Evolutionary conservation across 1,284 basidiomycete species (phyloP).

Genomic region (Cryptococcus sp.): DNA sequence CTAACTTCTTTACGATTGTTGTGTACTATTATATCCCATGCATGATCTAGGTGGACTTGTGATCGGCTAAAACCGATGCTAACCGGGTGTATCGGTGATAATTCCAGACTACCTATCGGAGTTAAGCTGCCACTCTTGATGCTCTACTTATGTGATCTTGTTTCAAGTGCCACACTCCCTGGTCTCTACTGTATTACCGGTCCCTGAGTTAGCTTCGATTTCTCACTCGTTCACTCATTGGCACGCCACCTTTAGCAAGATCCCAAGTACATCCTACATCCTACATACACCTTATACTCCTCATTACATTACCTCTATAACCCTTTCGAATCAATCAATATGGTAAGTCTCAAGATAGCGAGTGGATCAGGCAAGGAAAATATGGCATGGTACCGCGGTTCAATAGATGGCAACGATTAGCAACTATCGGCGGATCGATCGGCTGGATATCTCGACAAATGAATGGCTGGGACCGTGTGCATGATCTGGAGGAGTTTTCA

Average conservation of each 20-base stretch:
- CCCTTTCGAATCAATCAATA: background rate
- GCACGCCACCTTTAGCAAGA: background rate
- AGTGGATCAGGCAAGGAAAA: no score
- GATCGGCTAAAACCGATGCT: background rate
- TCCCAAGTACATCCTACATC: no score
- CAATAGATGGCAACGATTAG: no score
- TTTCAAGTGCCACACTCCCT: no score
- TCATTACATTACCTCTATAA: slow-evolving; percentile 2
- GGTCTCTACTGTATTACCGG: no score
- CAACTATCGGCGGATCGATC: no score
- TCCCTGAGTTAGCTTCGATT: no score
- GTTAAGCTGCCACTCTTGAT: background rate
- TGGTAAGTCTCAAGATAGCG: background rate
- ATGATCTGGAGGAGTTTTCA: no score
- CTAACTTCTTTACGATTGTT: no score
- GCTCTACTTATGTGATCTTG: background rate
- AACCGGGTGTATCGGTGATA: slow-evolving; percentile 8
- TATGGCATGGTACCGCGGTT: no score
- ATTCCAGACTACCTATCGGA: background rate
- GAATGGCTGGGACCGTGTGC: no score
- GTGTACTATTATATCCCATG: background rate
- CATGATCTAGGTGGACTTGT: background rate
- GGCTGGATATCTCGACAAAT: no score
- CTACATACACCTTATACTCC: background rate
- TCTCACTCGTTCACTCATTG: background rate